Conservation (phyloP, 805 yeast species). For the Saturnispora kantuleensis region DNA sequence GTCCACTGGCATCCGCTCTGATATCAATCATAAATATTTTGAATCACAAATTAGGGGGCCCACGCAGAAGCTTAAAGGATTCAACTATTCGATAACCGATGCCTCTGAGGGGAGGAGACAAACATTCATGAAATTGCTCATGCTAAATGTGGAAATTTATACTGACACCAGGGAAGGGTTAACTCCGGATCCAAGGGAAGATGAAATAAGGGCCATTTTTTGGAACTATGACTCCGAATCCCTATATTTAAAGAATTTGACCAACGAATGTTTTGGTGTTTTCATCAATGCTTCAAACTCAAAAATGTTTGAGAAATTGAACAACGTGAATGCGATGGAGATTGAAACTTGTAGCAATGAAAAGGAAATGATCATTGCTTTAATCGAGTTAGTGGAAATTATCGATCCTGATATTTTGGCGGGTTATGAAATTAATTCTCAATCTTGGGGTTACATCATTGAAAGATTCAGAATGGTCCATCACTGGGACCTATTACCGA, state of each 20-base stretch:
- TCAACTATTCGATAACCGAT: constrained; percentile 29
- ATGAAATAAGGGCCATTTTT: constrained; percentile 49
- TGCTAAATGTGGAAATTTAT: constrained; percentile 62
- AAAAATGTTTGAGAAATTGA: background rate
- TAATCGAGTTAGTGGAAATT: constrained; percentile 44
- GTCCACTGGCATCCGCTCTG: too few species aligned
- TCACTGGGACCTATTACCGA: constrained; percentile 44
- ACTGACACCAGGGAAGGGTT: constrained; percentile 40
- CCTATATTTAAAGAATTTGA: constrained; percentile 24
- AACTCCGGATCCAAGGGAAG: constrained; percentile 56
- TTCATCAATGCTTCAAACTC: constrained; percentile 14
- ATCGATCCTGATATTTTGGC: constrained; percentile 83
- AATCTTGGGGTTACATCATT: constrained; percentile 85
- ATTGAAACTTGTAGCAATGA: constrained; percentile 44
- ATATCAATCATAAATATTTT: background rate
- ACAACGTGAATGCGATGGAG: constrained; percentile 14
- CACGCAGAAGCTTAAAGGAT: constrained; percentile 32
- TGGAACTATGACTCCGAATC: constrained; percentile 49
- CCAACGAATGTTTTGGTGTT: constrained; percentile 28
- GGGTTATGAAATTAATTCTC: constrained; percentile 72
- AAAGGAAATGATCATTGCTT: constrained; percentile 41
- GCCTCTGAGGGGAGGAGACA: constrained; percentile 23
- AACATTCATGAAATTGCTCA: constrained; percentile 39
- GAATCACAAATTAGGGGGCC: constrained; percentile 45
- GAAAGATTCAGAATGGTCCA: constrained; percentile 44